These are phyloP conservation scores for Bryoerythrophyllum caledonicum DNA, from an alignment of 225 moss, liverwort and hornwort species.

Conservation along the genomic window DNA sequence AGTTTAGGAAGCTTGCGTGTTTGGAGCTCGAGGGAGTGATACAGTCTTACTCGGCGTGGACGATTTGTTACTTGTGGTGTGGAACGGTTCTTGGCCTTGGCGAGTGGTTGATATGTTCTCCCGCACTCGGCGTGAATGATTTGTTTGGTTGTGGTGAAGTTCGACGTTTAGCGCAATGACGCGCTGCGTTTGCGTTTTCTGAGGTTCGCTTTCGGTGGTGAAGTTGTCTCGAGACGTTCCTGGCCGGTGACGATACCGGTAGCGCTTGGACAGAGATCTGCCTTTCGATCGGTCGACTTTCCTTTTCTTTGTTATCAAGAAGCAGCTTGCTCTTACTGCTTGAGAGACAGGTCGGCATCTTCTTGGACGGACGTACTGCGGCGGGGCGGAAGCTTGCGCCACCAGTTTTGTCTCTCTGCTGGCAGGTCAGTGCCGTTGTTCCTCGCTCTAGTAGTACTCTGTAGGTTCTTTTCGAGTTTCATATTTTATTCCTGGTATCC, in stretches of 20 bases:
- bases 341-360: not conserved
- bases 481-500: not conserved
- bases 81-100: too few relatives aligned
- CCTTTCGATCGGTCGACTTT: not conserved
- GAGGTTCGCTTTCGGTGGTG: not conserved
- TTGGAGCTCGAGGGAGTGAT: too few relatives aligned
- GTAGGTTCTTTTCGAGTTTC: not conserved
- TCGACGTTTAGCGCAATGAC: not conserved
- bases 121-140: too few relatives aligned
- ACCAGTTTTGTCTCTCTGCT: not conserved
- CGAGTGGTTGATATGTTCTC: too few relatives aligned
- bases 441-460: not conserved
- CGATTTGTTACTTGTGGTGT: not conserved
- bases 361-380: not conserved
- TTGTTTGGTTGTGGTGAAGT: not conserved
- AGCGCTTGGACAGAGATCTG: not conserved
- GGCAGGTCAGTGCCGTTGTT: slow-evolving; percentile 2
- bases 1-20: not conserved
- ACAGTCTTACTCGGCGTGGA: not conserved
- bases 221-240: not conserved
- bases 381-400: not conserved
- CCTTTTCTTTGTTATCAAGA: not conserved
- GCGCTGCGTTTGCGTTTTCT: not conserved
- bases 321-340: not conserved
- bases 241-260: not conserved